These are phyloP conservation scores for Diplocarpon rosae DNA, from an alignment of 2,329 filamentous ascomycete genomes.

Conservation along the genomic window DNA sequence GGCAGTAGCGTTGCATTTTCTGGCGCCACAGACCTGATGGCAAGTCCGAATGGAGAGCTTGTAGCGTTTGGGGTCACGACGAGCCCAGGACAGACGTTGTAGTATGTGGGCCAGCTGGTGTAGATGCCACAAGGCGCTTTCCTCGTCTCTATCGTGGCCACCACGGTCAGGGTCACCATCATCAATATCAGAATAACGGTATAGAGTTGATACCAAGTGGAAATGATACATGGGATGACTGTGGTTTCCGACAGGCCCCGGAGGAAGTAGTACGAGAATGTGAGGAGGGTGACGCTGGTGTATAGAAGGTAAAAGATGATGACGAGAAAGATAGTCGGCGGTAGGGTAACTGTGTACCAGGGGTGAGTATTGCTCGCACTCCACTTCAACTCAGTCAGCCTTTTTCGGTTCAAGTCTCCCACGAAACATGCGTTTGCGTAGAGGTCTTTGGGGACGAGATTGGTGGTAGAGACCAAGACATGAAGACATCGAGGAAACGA, in stretches of 20 bases:
- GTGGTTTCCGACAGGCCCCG: slow-evolving; percentile 13
- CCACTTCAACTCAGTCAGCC: not conserved
- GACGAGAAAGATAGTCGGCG: slow-evolving; percentile 5
- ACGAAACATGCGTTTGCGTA: too few relatives aligned
- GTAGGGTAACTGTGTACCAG: not conserved
- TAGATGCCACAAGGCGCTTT: slow-evolving; percentile 16
- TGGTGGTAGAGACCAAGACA: too few relatives aligned
- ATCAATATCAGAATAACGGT: slow-evolving; percentile 10
- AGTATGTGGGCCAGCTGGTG: slow-evolving; percentile 20
- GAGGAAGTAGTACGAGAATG: slow-evolving; percentile 15
- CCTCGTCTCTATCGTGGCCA: slow-evolving; percentile 19
- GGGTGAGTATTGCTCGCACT: too few relatives aligned
- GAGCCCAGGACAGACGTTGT: too few relatives aligned
- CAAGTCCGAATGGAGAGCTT: too few relatives aligned
- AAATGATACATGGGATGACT: slow-evolving; percentile 20
- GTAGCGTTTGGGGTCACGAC: too few relatives aligned
- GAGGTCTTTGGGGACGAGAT: too few relatives aligned
- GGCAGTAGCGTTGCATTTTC: too few relatives aligned
- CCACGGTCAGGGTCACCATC: slow-evolving; percentile 6
- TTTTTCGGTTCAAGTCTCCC: not conserved
- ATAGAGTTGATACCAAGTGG: slow-evolving; percentile 23
- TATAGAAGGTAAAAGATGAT: slow-evolving; percentile 10
- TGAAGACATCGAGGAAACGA: too few relatives aligned
- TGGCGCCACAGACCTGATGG: too few relatives aligned
- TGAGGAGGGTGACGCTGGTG: slow-evolving; percentile 4